These are phyloP conservation scores for Leishmania arabica DNA, from an alignment of 208 protist genomes.

Conservation along the genomic window DNA sequence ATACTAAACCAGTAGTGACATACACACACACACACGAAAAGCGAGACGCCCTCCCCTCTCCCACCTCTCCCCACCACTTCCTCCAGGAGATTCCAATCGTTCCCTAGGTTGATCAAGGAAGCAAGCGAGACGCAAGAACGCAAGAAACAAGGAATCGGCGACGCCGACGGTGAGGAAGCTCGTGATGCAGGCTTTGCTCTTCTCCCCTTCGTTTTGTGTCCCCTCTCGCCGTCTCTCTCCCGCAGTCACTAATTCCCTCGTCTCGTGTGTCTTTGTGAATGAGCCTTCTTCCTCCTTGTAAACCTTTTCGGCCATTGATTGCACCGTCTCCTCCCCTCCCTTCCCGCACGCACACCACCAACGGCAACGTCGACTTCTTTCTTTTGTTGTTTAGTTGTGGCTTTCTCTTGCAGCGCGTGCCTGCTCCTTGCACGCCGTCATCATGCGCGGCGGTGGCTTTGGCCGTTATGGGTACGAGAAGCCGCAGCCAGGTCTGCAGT, in stretches of 20 bases:
- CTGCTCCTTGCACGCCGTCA: neutral
- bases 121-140: neutral
- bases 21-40: neutral
- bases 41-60: neutral
- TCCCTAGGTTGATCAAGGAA: neutral
- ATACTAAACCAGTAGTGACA: neutral
- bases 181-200: neutral
- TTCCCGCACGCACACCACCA: neutral
- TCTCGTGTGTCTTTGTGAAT: neutral
- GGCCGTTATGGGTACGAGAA: slow-evolving; percentile 31
- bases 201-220: no score
- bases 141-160: neutral
- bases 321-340: neutral
- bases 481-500: slow-evolving; percentile 29
- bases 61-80: neutral
- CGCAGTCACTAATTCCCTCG: neutral
- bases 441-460: slow-evolving; percentile 35
- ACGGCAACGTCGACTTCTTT: neutral
- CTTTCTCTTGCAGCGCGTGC: neutral
- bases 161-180: neutral
- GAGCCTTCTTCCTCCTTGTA: slow-evolving; percentile 2
- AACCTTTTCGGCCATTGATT: neutral
- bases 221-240: neutral
- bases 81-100: neutral
- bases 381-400: neutral